Conservation (phyloP, 1,284 basidiomycete genomes). For the Termitomyces sp. region DNA sequence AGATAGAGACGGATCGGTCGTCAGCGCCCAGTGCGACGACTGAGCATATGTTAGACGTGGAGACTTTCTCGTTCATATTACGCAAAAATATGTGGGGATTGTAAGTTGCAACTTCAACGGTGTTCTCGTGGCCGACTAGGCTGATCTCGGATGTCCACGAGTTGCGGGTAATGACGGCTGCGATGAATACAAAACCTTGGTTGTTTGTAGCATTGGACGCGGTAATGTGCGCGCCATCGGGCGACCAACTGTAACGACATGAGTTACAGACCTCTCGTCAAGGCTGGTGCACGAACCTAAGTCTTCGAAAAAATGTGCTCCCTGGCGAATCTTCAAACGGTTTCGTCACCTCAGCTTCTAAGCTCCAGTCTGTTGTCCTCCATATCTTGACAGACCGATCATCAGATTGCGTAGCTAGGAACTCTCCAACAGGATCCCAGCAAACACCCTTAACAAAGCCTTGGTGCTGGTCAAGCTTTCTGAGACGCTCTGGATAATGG, state of each 20-base stretch:
- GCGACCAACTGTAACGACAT: conserved; percentile 76
- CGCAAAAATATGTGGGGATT: conserved; percentile 90
- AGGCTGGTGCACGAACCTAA: conserved; percentile 56
- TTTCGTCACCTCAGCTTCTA: conserved; percentile 80
- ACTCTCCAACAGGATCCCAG: conserved; percentile 97
- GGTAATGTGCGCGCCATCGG: conserved; percentile 96
- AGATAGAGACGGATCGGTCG: conserved; percentile 84
- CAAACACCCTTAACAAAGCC: conserved; percentile 99
- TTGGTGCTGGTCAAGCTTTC: conserved; percentile 83
- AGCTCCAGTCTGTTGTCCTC: conserved; percentile 88
- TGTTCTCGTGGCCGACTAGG: conserved; percentile 96
- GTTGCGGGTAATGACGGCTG: conserved; percentile 86
- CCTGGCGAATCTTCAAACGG: conserved; percentile 94
- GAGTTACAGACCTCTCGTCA: conserved; percentile 1
- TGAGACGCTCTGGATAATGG: conserved; percentile 59
- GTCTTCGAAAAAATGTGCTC: conserved; percentile 89
- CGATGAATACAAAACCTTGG: conserved; percentile 94
- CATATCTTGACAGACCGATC: conserved; percentile 96
- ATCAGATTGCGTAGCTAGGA: conserved; percentile 94
- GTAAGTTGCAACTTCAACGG: conserved; percentile 92
- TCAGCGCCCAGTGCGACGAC: conserved; percentile 90
- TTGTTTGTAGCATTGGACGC: conserved; percentile 97
- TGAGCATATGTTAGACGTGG: conserved; percentile 74
- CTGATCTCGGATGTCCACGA: conserved; percentile 88
- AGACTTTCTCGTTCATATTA: conserved; percentile 57